Evolutionary conservation across 228 moss, liverwort and hornwort species (phyloP), one percentile per base, ranked within the genome.

Genomic region (Sphagnum fallax): DNA sequence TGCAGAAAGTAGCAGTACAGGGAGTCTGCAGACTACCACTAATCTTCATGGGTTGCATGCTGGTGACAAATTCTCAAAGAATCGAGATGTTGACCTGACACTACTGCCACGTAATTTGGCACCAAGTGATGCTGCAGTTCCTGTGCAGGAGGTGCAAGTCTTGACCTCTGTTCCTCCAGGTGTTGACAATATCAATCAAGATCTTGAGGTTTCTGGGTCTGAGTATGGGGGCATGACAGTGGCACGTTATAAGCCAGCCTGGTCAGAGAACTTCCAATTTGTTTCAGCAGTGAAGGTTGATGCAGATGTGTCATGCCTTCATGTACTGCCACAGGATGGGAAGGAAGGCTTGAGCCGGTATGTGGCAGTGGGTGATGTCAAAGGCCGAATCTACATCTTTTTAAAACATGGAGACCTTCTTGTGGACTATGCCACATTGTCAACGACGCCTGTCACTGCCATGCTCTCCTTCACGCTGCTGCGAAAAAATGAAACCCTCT

Each of bases 231-330:
- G 86, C 16, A 86, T 91, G 80, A 88, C 88, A 50, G 76, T 96
- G 60, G 93, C 89, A 10, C 84, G 93, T 8, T 96, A 96, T 14
- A 92, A 81, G 77, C 93, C 96, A 63, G 91, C 96, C 5, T 96
- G 96, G 96, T 70, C 88, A 62, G 96, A 93, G 67, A 84, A 93
- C 71, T 93, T 96, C 80, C 91, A 92, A 67, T 91, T 96, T 71
- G 74, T 93, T 53, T 93, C 93, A 9, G 96, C 96, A 48, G 91
- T 96, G 60, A 96, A 96, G 77, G 88, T 96, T 69, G 82, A 93
- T 60, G 83, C 81, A 1, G 91, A 91, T 58, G 91, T 96, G 48
- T 91, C 96, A 18, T 96, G 87, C 71, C 75, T 96, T 49, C 89
- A 91, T 69, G 81, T 91, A 32, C 79, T 96, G 63, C 89, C 96